Evolutionary conservation across 768 basidiomycete species (phyloP).

Genomic region (Pulveroboletus sp.): DNA sequence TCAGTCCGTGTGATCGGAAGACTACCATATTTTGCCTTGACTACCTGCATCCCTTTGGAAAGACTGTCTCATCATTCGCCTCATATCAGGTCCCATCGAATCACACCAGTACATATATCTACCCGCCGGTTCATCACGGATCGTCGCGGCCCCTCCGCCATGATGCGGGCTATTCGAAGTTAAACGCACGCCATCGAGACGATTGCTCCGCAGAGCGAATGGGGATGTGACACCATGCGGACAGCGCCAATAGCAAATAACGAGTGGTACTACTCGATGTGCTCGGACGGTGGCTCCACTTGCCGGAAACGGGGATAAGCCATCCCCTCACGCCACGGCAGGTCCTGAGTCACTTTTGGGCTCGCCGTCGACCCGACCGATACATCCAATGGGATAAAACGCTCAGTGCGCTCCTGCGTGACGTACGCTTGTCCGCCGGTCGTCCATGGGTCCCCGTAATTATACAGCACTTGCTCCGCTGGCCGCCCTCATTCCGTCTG

Average conservation of each 20-base stretch:
- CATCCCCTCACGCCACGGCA: too few relatives aligned
- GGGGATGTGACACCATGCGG: background rate
- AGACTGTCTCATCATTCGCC: background rate
- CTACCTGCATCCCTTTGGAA: background rate
- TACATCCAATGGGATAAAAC: conserved; percentile 13
- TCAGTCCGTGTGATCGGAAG: conserved; percentile 1
- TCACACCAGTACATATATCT: background rate
- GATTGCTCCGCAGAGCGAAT: background rate
- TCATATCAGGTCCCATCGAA: background rate
- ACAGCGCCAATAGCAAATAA: conserved; percentile 11
- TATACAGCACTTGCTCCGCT: too few relatives aligned
- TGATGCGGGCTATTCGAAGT: conserved; percentile 4
- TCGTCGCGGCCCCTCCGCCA: conserved; percentile 14
- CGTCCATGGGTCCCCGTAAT: too few relatives aligned
- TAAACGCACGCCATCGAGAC: background rate
- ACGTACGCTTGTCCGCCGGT: background rate
- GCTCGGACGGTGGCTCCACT: too few relatives aligned
- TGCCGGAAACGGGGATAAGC: too few relatives aligned
- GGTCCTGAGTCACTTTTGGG: conserved; percentile 3
- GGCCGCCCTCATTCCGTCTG: background rate
- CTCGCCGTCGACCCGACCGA: background rate
- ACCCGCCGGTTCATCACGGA: conserved; percentile 8
- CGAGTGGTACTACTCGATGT: too few relatives aligned
- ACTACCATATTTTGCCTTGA: conserved; percentile 6
- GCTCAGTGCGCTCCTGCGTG: background rate